phyloP scores from a whole-genome alignment of 176 grass and related monocot species.

The Aegilops bicornis region DNA sequence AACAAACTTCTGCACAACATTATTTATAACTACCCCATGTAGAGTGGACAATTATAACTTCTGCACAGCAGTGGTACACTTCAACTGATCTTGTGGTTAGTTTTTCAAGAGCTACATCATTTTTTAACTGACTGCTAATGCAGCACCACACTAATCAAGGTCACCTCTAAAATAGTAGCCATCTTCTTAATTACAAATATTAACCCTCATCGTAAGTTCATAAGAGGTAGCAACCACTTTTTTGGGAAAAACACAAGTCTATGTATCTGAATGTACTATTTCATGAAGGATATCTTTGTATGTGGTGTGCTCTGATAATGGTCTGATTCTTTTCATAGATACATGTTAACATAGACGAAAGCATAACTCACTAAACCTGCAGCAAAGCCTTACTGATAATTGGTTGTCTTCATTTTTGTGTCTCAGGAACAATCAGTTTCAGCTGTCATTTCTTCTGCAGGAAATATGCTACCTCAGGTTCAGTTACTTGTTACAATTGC shows the following conservation, averaged over 20 bases:
- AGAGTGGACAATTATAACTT: slow-evolving; percentile 4
- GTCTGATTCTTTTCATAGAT: slow-evolving; percentile 1
- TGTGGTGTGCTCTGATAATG: background rate
- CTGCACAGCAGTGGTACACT: background rate
- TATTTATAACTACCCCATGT: background rate
- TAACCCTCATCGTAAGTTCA: slow-evolving; percentile 1
- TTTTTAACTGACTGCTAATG: slow-evolving; percentile 16
- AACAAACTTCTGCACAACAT: background rate
- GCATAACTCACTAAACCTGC: background rate
- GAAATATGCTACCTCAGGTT: slow-evolving; percentile 97
- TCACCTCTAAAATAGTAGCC: background rate
- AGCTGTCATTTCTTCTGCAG: slow-evolving; percentile 74
- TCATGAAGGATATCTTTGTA: background rate
- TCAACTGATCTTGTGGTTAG: background rate
- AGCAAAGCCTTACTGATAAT: background rate
- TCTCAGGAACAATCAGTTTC: slow-evolving; percentile 86
- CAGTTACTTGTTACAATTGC: slow-evolving; percentile 34
- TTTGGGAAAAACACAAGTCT: background rate
- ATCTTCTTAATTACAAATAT: slow-evolving; percentile 6
- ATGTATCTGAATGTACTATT: background rate
- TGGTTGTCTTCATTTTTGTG: slow-evolving; percentile 21
- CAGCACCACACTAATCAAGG: background rate
- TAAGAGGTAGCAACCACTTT: background rate
- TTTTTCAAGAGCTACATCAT: slow-evolving; percentile 14
- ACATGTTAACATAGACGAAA: background rate